A percentile compares a stretch with the other conserved stretches of the same genome.
Conservation (phyloP, 805 yeast species). For the Tetrapisispora arboricola region DNA sequence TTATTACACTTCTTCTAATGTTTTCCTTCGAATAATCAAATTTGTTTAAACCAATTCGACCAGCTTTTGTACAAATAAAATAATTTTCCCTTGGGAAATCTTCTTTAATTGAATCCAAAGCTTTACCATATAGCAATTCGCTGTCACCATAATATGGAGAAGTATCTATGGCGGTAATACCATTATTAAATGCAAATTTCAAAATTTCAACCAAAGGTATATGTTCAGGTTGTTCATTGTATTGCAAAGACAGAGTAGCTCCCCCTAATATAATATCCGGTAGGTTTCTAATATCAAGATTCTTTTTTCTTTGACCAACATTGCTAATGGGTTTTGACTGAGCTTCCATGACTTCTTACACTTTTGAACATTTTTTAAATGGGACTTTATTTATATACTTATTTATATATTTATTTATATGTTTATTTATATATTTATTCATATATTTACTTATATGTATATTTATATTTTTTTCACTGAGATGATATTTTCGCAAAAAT, state of each 20-base stretch:
- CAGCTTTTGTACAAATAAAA: constrained; percentile 77
- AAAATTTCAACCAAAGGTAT: constrained; percentile 52
- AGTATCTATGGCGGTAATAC: constrained; percentile 75
- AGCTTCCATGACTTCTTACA: too few species aligned
- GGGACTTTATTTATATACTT: too few species aligned
- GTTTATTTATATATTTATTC: too few species aligned
- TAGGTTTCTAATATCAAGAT: background rate
- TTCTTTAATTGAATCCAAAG: constrained; percentile 33
- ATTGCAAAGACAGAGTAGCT: constrained; percentile 76
- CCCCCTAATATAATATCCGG: constrained; percentile 62
- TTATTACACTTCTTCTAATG: constrained; percentile 49
- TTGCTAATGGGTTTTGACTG: background rate
- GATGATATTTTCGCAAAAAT: too few species aligned
- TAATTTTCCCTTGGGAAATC: constrained; percentile 49
- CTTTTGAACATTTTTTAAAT: too few species aligned
- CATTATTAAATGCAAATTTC: constrained; percentile 48
- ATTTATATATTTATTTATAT: too few species aligned
- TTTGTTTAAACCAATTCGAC: constrained; percentile 51
- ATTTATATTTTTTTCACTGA: too few species aligned
- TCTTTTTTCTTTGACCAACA: background rate
- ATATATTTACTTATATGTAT: too few species aligned
- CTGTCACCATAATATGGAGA: constrained; percentile 92
- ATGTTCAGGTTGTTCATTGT: constrained; percentile 54
- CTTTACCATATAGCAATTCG: constrained; percentile 63
- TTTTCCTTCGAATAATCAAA: constrained; percentile 63